Base-by-base conservation (phyloP, 148 eudicot species). In the Chenopodium berlandieri region DNA sequence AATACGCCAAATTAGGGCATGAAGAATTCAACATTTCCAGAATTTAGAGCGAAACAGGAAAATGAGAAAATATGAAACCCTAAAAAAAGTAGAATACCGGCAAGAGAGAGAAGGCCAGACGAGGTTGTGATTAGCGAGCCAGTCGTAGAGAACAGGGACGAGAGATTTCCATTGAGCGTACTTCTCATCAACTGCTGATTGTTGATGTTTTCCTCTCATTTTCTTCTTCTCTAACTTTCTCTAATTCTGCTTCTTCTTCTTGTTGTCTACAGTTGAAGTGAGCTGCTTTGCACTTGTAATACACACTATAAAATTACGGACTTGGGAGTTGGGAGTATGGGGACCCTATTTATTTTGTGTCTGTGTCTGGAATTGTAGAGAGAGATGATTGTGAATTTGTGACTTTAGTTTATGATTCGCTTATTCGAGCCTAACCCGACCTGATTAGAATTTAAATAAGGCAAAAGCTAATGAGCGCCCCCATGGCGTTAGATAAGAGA, bases 91-190 rank as follows among this genome's bases (percentile, higher is more conserved):
- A 91, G 77, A 86, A 47, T 69, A 94, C 98, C 98, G 87, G 90
- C 98, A 93, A 60, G 98, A 94, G 65, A 93, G 97, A 58, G 98
- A 94, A 20, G 97, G 98, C 98, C 97, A 94, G 34, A 94, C 86
- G 80, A 94, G 98, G 80, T 93, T 94, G 85, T 94, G 98, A 77
- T 94, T 94, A 7, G 97, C 93, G 23, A 94, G 87, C 98, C 98
- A 94, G 69, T 94, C 98, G 77, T 94, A 94, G 60, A 94, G 92
- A 60, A 94, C 89, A 0, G 98, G 98, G 7, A 94, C 95, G 7
- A 93, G 88, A 1, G 95, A 88, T 71, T 94, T 94, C 98, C 98
- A 94, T 64, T 94, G 98, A 0, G 88, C 78, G 84, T 94, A 94
- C 71, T 93, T 86, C 60, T 94, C 97, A 78, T 94, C 95, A 67